Evolutionary conservation across 345 rosid genomes (phyloP), one percentile per base, ranked within the genome.

Genomic region (Populus simonii): DNA sequence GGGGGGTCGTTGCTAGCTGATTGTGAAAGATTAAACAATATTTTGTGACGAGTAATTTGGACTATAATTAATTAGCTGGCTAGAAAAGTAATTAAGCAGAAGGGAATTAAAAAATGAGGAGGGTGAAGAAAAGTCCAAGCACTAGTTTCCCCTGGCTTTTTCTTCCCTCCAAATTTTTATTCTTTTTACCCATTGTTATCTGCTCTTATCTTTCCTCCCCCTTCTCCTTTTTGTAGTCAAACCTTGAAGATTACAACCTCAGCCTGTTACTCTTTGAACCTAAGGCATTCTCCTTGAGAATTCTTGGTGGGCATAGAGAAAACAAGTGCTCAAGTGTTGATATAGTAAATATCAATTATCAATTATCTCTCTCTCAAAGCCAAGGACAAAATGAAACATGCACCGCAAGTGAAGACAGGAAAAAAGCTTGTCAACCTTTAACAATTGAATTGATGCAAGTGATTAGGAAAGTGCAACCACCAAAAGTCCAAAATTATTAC

Each of bases 211-310:
- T 27, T 29, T 9, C 33, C 17, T 23, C 12, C 47, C 59, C 62
- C 53, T 49, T 17, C 22, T 16, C 29, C n/a, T n/a, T 66, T 47
- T 51, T 41, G 31, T 73, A 38, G 27, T 49, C 61, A n/a, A 59
- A 31, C 72, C 74, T 51, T 74, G 83, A 79, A 78, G 74, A 70
- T 80, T 74, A 88, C 89, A 88, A 88, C 92, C 92, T 85, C 91
- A 86, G 85, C 89, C 57, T 85, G 90, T 86, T 75, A 16, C 86
- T 88, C 90, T 76, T 73, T 43, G 75, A 80, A 81, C 82, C 82
- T 81, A 53, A 1, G 31, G 33, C 53, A 86, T 85, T 85, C 83
- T 86, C 68, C 31, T 39, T 11, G 47, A 73, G 90, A 85, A 82
- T 85, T 41, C 88, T 74, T 83, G 67, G 45, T 74, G 84, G 79